Percentiles rank a stretch among this genome's conserved stretches.
phyloP scores from a whole-genome alignment of 2,329 filamentous ascomycete species.

The Aureobasidium melanogenum region DNA sequence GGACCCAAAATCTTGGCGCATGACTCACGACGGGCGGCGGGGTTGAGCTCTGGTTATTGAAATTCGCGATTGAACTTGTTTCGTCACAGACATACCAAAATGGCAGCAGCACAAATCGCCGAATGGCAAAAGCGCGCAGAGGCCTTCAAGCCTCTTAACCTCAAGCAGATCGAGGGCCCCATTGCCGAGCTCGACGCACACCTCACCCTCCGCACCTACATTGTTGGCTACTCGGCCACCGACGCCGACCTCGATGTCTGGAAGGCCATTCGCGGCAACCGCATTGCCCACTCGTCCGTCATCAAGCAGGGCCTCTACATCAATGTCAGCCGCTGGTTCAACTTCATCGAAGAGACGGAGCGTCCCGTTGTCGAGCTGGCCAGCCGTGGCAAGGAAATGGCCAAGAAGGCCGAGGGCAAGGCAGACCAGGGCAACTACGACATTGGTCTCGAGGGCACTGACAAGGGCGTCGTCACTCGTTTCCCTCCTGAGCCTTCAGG shows the following conservation, averaged over 20 bases:
- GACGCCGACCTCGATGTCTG: conserved; percentile 75
- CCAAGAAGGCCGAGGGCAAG: conserved; percentile 69
- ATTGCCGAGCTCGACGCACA: conserved; percentile 76
- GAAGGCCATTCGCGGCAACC: conserved; percentile 74
- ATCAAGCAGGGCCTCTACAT: conserved; percentile 68
- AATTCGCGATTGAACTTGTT: background rate
- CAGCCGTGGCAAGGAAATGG: conserved; percentile 45
- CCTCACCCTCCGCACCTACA: conserved; percentile 75
- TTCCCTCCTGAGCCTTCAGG: conserved; percentile 95
- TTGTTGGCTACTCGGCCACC: conserved; percentile 70
- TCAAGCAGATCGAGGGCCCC: conserved; percentile 70
- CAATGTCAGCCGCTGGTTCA: conserved; percentile 81
- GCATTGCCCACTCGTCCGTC: conserved; percentile 64
- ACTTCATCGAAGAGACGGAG: conserved; percentile 69
- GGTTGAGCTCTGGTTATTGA: background rate
- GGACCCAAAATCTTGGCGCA: background rate
- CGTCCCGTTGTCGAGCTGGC: conserved; percentile 56
- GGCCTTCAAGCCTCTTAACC: conserved; percentile 54
- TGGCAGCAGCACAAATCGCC: conserved; percentile 27
- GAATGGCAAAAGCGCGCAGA: conserved; percentile 50
- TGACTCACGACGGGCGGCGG: background rate
- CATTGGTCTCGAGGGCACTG: conserved; percentile 73
- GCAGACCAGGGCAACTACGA: conserved; percentile 82
- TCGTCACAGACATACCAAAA: conserved; percentile 12
- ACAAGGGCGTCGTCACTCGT: conserved; percentile 81